Evolutionary conservation across 805 yeast genomes (phyloP), one percentile per base, ranked within the genome.

Genomic region (Debaryomyces tyrocola): DNA sequence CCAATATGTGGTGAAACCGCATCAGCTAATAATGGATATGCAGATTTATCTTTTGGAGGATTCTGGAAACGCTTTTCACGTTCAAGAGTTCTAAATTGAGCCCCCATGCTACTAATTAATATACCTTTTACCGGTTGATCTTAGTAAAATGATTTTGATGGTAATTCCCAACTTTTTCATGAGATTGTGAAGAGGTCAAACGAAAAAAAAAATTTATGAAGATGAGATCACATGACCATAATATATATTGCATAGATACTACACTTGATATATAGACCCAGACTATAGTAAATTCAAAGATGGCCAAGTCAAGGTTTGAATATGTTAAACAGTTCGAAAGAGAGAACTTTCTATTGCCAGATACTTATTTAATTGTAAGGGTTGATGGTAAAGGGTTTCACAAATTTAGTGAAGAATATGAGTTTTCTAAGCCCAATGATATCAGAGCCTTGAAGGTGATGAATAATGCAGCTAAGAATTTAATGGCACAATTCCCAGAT

Each of bases 1-100:
- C 96, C 97, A 46, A 94, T 80, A 65, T 94, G 99, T 4, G 99
- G 99, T 47, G 83, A 82, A 35, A 94, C 94, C 12, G 99, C 98
- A 52, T 90, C 96, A 48, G 80, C 79, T 33, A 94, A 77, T 35
- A 90, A 69, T 12, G 97, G 96, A 59, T 73, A 92, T 6, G 88
- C 88, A 27, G 89, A 77, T 63, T 86, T 80, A 60, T 88, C 96
- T 69, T 82, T 84, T 43, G 97, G 96, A 40, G 99, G 99, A 63
- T 88, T 83, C 57, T 80, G 79, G 72, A 90, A 94, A 56, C 95
- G 79, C 50, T 77, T 64, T 62, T 92, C 97, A 59, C 96, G 83
- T 66, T 90, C 96, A 57, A 94, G 75, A 38, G 99, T 94, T 63
- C 81, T 78, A 62, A 85, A 86, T 59, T 82, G 74, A 45, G 85